Conservation (phyloP, 306 rosid species). For the Lathyrus aphaca region DNA sequence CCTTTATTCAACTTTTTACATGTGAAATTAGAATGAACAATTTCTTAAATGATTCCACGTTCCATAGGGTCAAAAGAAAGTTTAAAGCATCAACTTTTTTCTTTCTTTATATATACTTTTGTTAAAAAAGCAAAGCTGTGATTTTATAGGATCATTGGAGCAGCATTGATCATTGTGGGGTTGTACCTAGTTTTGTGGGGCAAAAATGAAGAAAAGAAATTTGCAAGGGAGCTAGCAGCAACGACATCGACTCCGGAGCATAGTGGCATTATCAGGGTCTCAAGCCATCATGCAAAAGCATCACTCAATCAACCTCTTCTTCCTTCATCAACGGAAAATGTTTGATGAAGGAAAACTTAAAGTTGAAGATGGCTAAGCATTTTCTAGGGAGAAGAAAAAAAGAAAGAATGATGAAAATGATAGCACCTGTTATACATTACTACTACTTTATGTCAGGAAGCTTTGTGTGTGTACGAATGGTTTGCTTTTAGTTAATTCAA, state of each 20-base stretch:
- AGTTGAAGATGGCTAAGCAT: constrained; percentile 27
- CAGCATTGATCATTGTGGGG: constrained; percentile 76
- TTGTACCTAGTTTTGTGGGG: constrained; percentile 93
- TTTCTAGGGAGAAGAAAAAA: constrained; percentile 11
- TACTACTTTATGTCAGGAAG: constrained; percentile 58
- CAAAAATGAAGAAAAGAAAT: constrained; percentile 76
- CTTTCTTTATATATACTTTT: not conserved
- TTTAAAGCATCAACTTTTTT: not conserved
- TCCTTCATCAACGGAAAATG: constrained; percentile 81
- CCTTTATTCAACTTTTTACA: not conserved
- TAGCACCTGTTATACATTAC: constrained; percentile 32
- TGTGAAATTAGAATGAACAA: constrained; percentile 26
- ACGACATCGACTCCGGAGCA: constrained; percentile 60
- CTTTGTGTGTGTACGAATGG: constrained; percentile 45
- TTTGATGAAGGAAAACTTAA: constrained; percentile 47
- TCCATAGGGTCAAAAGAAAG: constrained; percentile 24
- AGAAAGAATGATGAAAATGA: constrained; percentile 4
- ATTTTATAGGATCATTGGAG: constrained; percentile 85
- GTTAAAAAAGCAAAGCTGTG: constrained; percentile 28
- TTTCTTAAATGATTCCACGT: constrained; percentile 39
- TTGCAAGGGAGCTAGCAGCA: constrained; percentile 59
- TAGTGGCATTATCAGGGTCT: constrained; percentile 45
- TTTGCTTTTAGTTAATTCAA: constrained; percentile 32
- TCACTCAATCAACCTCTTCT: constrained; percentile 84
- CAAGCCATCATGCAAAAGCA: constrained; percentile 55